Conservation (phyloP, 2,329 filamentous ascomycete species). For the Colletotrichum godetiae region DNA sequence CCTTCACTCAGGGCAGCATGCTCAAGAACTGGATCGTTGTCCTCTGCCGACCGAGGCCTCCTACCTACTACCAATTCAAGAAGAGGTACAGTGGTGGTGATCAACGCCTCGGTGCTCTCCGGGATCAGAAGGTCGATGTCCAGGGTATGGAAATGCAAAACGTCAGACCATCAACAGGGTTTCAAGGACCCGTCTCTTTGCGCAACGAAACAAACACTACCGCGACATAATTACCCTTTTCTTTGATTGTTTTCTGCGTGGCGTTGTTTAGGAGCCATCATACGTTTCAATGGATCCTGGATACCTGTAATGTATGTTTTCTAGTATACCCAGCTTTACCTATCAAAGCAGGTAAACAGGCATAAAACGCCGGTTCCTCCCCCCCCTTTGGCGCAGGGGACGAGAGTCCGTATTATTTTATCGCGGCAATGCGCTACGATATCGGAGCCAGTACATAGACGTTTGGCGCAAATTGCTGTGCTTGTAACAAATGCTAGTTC, state of each 20-base stretch:
- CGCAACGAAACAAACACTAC: conserved; percentile 45
- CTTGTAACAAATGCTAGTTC: conserved; percentile 15
- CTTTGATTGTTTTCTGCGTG: conserved; percentile 9
- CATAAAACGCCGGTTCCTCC: background rate
- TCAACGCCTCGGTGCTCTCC: conserved; percentile 76
- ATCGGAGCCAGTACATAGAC: conserved; percentile 24
- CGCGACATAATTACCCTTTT: conserved; percentile 25
- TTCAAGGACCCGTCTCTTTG: conserved; percentile 65
- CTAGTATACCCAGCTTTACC: conserved; percentile 33
- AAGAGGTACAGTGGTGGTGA: conserved; percentile 80
- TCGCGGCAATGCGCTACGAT: background rate
- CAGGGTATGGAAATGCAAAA: conserved; percentile 80
- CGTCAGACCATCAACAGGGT: conserved; percentile 60
- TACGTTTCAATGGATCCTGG: conserved; percentile 26
- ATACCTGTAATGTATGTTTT: conserved; percentile 38
- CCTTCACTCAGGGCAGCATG: conserved; percentile 83
- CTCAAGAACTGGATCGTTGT: conserved; percentile 85
- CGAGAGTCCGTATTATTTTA: background rate
- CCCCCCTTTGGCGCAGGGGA: background rate
- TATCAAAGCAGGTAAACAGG: conserved; percentile 17
- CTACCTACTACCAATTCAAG: conserved; percentile 93
- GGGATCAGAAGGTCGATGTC: conserved; percentile 56
- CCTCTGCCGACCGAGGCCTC: conserved; percentile 83
- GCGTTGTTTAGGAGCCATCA: conserved; percentile 32
- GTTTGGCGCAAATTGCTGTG: conserved; percentile 9